Conservation (phyloP, 495 filamentous ascomycete species). For the Mytilinidion resinicola region DNA sequence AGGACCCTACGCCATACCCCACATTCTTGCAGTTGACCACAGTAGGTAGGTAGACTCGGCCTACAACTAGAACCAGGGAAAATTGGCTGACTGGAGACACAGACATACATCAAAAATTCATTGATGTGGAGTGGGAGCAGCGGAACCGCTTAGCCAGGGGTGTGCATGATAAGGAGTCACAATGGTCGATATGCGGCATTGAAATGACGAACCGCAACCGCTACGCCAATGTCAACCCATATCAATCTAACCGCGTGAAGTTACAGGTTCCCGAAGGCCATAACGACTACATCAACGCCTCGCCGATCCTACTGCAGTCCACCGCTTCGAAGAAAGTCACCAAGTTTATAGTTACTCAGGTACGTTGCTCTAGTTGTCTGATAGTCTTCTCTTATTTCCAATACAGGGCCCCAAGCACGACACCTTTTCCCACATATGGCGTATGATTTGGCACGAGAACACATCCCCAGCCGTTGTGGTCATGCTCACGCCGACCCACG, state of each 20-base stretch:
- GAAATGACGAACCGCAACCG: slow-evolving; percentile 47
- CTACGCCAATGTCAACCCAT: slow-evolving; percentile 81
- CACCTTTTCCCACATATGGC: slow-evolving; percentile 76
- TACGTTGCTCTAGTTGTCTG: slow-evolving; percentile 24
- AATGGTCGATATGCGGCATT: slow-evolving; percentile 37
- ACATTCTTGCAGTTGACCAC: slow-evolving; percentile 32
- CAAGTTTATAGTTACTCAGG: slow-evolving; percentile 64
- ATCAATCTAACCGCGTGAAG: slow-evolving; percentile 75
- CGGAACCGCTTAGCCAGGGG: slow-evolving; percentile 42
- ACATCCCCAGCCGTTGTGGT: slow-evolving; percentile 76
- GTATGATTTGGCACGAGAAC: slow-evolving; percentile 89
- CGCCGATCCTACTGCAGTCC: slow-evolving; percentile 66
- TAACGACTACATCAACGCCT: slow-evolving; percentile 95
- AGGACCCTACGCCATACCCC: slow-evolving; percentile 23
- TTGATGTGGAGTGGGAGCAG: slow-evolving; percentile 59
- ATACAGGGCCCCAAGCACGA: slow-evolving; percentile 69
- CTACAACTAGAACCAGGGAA: not conserved
- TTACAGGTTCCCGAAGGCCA: slow-evolving; percentile 72
- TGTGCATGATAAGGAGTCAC: slow-evolving; percentile 34
- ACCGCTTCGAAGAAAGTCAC: slow-evolving; percentile 46
- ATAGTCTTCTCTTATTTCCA: not conserved
- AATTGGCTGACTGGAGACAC: slow-evolving; percentile 16
- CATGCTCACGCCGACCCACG: slow-evolving; percentile 91
- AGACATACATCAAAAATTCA: slow-evolving; percentile 43
- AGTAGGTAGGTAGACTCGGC: slow-evolving; percentile 31